A percentile compares a stretch with the other conserved stretches of the same genome.
phyloP scores from a whole-genome alignment of 148 eudicot genomes.

The Mesembryanthemum crystallinum region DNA sequence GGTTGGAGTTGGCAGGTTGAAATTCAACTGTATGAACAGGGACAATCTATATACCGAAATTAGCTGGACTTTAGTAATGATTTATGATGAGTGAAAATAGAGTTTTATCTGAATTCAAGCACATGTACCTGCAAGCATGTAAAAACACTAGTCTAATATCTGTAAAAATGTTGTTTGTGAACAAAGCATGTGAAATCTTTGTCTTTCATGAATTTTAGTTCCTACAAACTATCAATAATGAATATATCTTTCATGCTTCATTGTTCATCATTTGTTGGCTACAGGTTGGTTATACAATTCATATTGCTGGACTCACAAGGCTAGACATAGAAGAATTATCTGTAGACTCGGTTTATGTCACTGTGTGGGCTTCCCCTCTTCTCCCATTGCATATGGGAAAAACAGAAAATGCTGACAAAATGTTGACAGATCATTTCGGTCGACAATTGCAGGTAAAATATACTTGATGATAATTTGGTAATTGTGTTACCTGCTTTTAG shows the following conservation, averaged over 20 bases:
- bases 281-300: conserved; percentile 86
- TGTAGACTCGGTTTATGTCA: conserved; percentile 72
- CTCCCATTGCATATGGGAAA: conserved; percentile 94
- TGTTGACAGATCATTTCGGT: conserved; percentile 80
- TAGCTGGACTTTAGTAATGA: background rate
- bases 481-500: background rate
- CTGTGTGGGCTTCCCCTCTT: conserved; percentile 88
- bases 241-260: background rate
- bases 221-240: background rate
- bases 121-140: no score
- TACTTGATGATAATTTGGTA: background rate
- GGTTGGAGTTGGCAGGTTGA: background rate
- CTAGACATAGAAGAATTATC: conserved; percentile 70
- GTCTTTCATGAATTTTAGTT: background rate
- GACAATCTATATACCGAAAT: background rate
- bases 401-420: conserved; percentile 58
- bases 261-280: conserved; percentile 13
- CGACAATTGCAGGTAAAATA: conserved; percentile 67
- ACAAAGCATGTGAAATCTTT: background rate
- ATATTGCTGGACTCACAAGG: conserved; percentile 86
- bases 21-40: background rate
- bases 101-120: no score
- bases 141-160: no score
- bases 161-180: background rate
- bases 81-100: background rate